A percentile compares a stretch with the other conserved stretches of the same genome.
These are phyloP conservation scores for Talaromyces liani DNA, from an alignment of 495 filamentous ascomycete genomes.

Conservation along the genomic window DNA sequence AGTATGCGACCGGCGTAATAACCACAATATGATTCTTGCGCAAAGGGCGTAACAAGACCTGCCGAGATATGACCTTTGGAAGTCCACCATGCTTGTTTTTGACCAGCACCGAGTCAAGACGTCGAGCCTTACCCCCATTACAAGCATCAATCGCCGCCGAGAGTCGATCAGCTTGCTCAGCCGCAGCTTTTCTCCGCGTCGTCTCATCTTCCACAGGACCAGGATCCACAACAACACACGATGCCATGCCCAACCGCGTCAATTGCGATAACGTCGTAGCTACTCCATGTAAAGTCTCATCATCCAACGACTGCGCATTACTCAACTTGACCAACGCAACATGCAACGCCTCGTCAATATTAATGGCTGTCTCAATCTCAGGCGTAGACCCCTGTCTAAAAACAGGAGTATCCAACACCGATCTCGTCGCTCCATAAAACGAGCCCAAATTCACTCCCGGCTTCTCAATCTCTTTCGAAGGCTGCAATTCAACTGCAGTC, in stretches of 20 bases:
- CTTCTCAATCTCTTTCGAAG: conserved; percentile 18
- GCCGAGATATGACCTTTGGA: conserved; percentile 44
- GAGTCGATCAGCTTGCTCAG: conserved; percentile 66
- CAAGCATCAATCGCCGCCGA: conserved; percentile 62
- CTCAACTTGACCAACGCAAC: conserved; percentile 82
- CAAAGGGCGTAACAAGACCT: conserved; percentile 60
- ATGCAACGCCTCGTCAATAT: conserved; percentile 51
- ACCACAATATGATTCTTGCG: conserved; percentile 73
- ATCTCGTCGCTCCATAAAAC: conserved; percentile 51
- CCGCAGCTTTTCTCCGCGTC: conserved; percentile 35
- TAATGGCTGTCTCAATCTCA: conserved; percentile 11
- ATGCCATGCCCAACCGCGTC: conserved; percentile 67
- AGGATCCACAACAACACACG: conserved; percentile 75
- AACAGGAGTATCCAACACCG: conserved; percentile 55
- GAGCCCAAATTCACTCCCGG: conserved; percentile 54
- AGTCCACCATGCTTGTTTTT: conserved; percentile 19
- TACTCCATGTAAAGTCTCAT: conserved; percentile 63
- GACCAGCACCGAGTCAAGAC: conserved; percentile 59
- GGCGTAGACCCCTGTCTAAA: conserved; percentile 42
- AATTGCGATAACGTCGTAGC: conserved; percentile 80
- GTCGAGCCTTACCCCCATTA: conserved; percentile 56
- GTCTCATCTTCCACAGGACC: conserved; percentile 26
- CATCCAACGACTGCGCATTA: conserved; percentile 58
- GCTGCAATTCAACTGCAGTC: conserved; percentile 13
- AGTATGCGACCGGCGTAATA: conserved; percentile 62